Conservation (phyloP, 2,329 filamentous ascomycete genomes). For the Colletotrichum sp. region DNA sequence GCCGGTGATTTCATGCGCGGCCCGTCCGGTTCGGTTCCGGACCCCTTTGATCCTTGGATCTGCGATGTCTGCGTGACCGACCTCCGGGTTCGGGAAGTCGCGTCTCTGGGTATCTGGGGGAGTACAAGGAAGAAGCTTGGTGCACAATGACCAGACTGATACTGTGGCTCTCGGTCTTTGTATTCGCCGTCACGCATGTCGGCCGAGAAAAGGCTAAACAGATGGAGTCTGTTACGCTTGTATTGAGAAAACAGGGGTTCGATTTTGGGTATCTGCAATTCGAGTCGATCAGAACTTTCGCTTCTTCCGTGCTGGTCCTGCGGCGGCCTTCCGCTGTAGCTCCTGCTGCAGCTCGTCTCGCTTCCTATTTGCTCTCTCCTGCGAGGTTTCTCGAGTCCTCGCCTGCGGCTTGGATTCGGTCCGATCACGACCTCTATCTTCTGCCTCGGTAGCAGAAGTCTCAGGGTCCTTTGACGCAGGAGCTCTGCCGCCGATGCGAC, state of each 20-base stretch:
- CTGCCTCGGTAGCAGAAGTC: not conserved
- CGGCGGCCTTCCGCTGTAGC: slow-evolving; percentile 52
- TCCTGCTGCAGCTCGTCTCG: slow-evolving; percentile 57
- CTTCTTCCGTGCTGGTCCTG: slow-evolving; percentile 60
- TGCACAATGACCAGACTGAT: not conserved
- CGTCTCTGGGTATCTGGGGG: not conserved
- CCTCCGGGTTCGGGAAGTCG: not conserved
- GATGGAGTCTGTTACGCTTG: not conserved
- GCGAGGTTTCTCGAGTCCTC: slow-evolving; percentile 45
- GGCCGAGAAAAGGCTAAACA: not conserved
- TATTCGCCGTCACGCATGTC: not conserved
- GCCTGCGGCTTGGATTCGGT: slow-evolving; percentile 29
- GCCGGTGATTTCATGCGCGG: not conserved
- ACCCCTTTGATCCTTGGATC: not conserved
- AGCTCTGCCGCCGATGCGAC: slow-evolving; percentile 34
- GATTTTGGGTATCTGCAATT: not conserved
- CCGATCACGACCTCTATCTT: slow-evolving; percentile 15
- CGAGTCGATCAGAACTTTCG: slow-evolving; percentile 50
- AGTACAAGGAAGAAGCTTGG: not conserved
- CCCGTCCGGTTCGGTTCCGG: not conserved
- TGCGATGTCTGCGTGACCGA: not conserved
- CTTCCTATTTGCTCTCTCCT: slow-evolving; percentile 53
- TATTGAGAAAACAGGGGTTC: not conserved
- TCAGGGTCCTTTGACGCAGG: not conserved
- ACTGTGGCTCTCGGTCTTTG: not conserved